Conservation (phyloP, 2,329 filamentous ascomycete genomes). For the Keithomyces neogunnii region DNA sequence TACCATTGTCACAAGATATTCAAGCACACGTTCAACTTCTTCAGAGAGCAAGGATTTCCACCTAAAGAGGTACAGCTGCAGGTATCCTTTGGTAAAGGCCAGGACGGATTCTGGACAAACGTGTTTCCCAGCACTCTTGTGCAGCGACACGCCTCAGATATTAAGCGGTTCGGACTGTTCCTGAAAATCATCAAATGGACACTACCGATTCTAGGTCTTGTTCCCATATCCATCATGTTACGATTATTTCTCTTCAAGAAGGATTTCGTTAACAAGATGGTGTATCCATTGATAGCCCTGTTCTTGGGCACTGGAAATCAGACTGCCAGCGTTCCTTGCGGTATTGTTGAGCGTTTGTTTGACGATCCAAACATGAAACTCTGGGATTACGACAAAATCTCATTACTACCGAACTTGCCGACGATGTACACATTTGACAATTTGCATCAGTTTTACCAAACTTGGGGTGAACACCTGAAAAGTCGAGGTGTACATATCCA, state of each 20-base stretch:
- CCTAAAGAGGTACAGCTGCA: constrained; percentile 52
- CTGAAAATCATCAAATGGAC: constrained; percentile 50
- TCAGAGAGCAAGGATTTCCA: constrained; percentile 45
- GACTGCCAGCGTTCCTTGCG: constrained; percentile 60
- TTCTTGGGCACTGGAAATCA: constrained; percentile 71
- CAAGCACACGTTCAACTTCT: constrained; percentile 60
- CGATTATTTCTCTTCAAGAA: constrained; percentile 59
- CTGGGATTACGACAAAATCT: constrained; percentile 49
- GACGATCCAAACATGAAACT: constrained; percentile 50
- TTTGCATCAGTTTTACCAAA: constrained; percentile 50
- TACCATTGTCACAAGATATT: constrained; percentile 40
- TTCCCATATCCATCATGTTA: constrained; percentile 58
- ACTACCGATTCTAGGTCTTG: constrained; percentile 49
- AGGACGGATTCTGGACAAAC: constrained; percentile 56
- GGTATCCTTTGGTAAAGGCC: constrained; percentile 53
- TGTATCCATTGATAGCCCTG: constrained; percentile 62
- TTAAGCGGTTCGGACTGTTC: constrained; percentile 46
- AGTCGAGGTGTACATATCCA: constrained; percentile 47
- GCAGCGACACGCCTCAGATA: constrained; percentile 44
- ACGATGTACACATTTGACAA: constrained; percentile 61
- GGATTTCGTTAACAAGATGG: constrained; percentile 64
- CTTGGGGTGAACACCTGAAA: constrained; percentile 47
- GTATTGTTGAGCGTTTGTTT: constrained; percentile 55
- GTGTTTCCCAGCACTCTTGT: constrained; percentile 53
- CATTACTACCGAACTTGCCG: constrained; percentile 48